phyloP scores from a whole-genome alignment of 352 stramenopile species.

The Pythium insidiosum region DNA sequence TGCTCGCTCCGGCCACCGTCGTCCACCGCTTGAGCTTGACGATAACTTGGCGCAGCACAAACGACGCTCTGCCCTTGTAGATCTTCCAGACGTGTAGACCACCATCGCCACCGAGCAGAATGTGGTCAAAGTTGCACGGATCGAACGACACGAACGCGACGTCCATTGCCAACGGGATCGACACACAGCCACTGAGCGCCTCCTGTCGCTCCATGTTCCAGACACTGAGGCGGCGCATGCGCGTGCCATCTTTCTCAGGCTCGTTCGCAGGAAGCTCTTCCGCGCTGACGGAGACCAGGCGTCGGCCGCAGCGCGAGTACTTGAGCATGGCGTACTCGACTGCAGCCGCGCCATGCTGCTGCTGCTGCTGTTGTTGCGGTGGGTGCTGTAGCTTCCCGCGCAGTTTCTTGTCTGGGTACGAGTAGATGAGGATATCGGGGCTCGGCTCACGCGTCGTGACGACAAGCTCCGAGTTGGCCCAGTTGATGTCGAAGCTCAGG shows the following conservation, averaged over 20 bases:
- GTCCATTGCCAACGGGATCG: slow-evolving; percentile 15
- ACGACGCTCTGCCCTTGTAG: slow-evolving; percentile 24
- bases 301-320: slow-evolving; percentile 60
- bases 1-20: background rate
- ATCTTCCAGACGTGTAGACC: slow-evolving; percentile 68
- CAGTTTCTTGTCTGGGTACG: slow-evolving; percentile 71
- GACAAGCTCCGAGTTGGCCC: slow-evolving; percentile 41
- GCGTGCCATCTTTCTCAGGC: slow-evolving; percentile 1
- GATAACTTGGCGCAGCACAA: slow-evolving; percentile 14
- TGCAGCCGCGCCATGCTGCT: too few relatives aligned
- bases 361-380: too few relatives aligned
- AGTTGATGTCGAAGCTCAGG: slow-evolving; percentile 60
- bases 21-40: slow-evolving; percentile 16
- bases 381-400: slow-evolving; percentile 37
- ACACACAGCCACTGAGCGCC: slow-evolving; percentile 37
- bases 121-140: slow-evolving; percentile 41
- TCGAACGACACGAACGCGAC: slow-evolving; percentile 64
- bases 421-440: slow-evolving; percentile 54
- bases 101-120: slow-evolving; percentile 52
- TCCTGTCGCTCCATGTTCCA: slow-evolving; percentile 53
- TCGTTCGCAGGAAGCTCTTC: slow-evolving; percentile 4
- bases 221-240: slow-evolving; percentile 28
- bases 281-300: slow-evolving; percentile 41
- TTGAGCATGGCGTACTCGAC: slow-evolving; percentile 62
- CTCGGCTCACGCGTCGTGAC: slow-evolving; percentile 41